Conservation (phyloP, 225 moss, liverwort and hornwort genomes). For the Pleurozium schreberi region DNA sequence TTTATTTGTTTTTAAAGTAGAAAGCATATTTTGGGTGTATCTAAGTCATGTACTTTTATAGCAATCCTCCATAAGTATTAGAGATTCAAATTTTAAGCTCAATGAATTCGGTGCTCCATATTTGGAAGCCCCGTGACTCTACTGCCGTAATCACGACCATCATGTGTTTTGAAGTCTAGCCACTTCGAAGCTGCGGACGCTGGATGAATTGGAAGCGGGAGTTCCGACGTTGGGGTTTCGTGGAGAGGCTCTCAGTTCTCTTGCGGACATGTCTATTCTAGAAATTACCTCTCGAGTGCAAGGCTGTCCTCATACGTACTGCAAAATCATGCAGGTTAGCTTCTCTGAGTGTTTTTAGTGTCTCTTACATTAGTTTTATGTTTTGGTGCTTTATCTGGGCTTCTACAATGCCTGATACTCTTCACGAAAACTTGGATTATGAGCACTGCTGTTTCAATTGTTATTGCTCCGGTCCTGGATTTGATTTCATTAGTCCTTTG, state of each 20-base stretch:
- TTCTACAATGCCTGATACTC: background rate
- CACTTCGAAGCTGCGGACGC: constrained; percentile 72
- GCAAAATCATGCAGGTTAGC: constrained; percentile 80
- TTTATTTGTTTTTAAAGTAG: background rate
- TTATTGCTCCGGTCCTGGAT: background rate
- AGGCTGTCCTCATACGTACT: constrained; percentile 72
- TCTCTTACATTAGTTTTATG: background rate
- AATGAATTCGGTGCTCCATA: background rate
- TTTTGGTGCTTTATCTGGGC: background rate
- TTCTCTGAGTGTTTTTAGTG: background rate
- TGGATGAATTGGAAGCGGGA: constrained; percentile 79
- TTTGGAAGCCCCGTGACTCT: background rate
- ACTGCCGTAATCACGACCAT: background rate
- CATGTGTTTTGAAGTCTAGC: constrained; percentile 32
- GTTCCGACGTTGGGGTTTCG: constrained; percentile 78
- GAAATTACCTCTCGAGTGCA: constrained; percentile 85
- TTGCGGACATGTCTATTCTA: constrained; percentile 71
- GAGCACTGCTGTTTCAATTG: background rate
- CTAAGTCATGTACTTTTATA: background rate
- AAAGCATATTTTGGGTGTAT: too few relatives aligned
- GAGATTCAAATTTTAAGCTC: background rate
- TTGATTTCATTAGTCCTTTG: background rate
- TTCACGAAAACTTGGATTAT: background rate
- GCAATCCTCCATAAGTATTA: background rate
- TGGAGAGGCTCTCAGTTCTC: constrained; percentile 93